Evolutionary conservation across 1,284 basidiomycete genomes (phyloP), one percentile per base, ranked within the genome.

Genomic region (Earliella scabrosa): DNA sequence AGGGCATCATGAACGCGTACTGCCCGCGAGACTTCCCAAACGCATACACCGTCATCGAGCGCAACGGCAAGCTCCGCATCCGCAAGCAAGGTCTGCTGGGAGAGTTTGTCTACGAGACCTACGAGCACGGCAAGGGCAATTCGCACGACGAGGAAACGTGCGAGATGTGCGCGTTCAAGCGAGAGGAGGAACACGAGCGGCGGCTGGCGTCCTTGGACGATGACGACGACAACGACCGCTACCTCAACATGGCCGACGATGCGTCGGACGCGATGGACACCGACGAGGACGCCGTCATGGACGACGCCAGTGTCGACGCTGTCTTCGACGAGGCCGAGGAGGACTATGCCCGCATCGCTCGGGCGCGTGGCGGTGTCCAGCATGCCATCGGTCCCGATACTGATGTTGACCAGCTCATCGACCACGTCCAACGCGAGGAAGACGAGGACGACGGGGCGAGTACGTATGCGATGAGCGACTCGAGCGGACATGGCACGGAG

Each of bases 1-100:
- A 81, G 27, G 78, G 79, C 26, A 75, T 85, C 58, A 66, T 69
- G 45, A 82, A 85, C 52, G 86, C 79, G 4, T 88, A 81, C 77
- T 77, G 88, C 54, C 79, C 80, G 31, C 46, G 41, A 11, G 52
- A 40, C 20, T 61, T 7, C 56, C 67, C 4, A 47, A 59, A 11
- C 38, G 24, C n/a, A 27, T 60, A 10, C 51, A 11, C 46, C 69
- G 27, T 41, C 14, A 23, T 7, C 7, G 50, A 77, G 63, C 48
- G 45, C 38, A 39, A 45, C 16, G 66, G 62, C 2, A 38, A 11
- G 11, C 45, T 66, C 9, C 24, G 32, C 21, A 45, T 65, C 9
- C 24, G 47, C 16, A 45, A 32, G 44, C 31, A 36, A 29, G 59
- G 55, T 24, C n/a, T 26, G 16, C 26, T 21, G 20, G 41, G 24